These are phyloP conservation scores for Fragilariopsis cylindrus DNA, from an alignment of 108 stramenopile genomes.

Conservation along the genomic window DNA sequence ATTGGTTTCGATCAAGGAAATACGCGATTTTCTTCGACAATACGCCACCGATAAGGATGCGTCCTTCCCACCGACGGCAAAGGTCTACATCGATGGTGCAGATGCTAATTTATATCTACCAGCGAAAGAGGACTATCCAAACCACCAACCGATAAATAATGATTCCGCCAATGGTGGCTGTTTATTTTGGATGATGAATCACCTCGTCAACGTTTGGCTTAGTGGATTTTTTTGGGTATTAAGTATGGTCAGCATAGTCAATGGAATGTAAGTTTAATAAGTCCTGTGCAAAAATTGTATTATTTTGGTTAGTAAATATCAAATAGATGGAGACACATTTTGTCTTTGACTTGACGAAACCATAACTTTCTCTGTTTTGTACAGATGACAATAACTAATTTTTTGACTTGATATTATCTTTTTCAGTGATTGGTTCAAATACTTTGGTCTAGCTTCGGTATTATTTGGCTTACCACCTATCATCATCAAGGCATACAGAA, in stretches of 20 bases:
- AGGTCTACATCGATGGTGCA: constrained; percentile 61
- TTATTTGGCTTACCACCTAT: constrained; percentile 81
- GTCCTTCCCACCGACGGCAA: constrained; percentile 18
- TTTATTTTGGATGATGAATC: background rate
- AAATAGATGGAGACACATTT: too few relatives aligned
- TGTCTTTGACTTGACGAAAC: too few relatives aligned
- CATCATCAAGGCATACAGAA: constrained; percentile 70
- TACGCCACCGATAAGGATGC: constrained; percentile 14
- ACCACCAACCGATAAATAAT: constrained; percentile 8
- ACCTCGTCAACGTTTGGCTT: constrained; percentile 37
- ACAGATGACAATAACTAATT: too few relatives aligned
- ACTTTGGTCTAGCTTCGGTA: constrained; percentile 70
- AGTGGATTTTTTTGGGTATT: constrained; percentile 81
- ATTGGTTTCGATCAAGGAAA: constrained; percentile 36
- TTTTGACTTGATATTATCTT: background rate
- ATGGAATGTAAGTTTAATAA: constrained; percentile 37
- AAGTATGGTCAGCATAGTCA: constrained; percentile 44
- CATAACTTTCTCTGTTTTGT: too few relatives aligned
- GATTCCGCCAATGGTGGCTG: constrained; percentile 38
- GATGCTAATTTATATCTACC: constrained; percentile 53
- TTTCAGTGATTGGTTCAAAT: constrained; percentile 55
- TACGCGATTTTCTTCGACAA: constrained; percentile 29
- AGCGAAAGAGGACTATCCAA: constrained; percentile 30
- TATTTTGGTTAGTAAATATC: too few relatives aligned
- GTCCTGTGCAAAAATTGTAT: too few relatives aligned